Conservation (phyloP, 2,329 filamentous ascomycete genomes). For the Trichoderma koningii region DNA sequence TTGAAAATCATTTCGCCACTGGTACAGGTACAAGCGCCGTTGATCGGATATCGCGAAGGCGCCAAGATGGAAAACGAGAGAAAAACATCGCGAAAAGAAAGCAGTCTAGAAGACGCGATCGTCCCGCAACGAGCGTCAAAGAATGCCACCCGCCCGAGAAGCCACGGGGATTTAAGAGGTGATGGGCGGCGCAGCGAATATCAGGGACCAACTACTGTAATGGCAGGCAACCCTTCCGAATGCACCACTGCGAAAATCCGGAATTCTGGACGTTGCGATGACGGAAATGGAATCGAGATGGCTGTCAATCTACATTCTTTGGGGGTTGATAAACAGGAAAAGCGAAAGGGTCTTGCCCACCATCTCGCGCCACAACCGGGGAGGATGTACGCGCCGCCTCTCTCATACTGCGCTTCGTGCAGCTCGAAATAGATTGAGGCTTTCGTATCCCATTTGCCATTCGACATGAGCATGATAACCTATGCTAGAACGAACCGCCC, state of each 20-base stretch:
- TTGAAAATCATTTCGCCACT: neutral
- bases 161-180: neutral
- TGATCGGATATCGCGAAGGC: neutral
- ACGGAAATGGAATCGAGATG: neutral
- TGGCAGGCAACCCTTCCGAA: conserved; percentile 14
- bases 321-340: too few relatives aligned
- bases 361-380: conserved; percentile 12
- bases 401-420: neutral
- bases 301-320: too few relatives aligned
- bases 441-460: neutral
- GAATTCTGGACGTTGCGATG: conserved; percentile 8
- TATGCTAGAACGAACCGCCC: neutral
- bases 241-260: conserved; percentile 6
- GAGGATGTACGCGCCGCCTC: conserved; percentile 15
- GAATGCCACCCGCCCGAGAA: conserved; percentile 1
- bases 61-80: too few relatives aligned
- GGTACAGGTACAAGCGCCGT: neutral
- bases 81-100: neutral
- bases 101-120: conserved; percentile 24
- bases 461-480: conserved; percentile 4
- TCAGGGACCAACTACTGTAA: conserved; percentile 13
- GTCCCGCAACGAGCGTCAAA: conserved; percentile 6
- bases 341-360: conserved; percentile 19
- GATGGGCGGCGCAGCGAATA: conserved; percentile 6
- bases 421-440: neutral